phyloP scores from a whole-genome alignment of 2,329 filamentous ascomycete genomes.

The Colletotrichum cereale region DNA sequence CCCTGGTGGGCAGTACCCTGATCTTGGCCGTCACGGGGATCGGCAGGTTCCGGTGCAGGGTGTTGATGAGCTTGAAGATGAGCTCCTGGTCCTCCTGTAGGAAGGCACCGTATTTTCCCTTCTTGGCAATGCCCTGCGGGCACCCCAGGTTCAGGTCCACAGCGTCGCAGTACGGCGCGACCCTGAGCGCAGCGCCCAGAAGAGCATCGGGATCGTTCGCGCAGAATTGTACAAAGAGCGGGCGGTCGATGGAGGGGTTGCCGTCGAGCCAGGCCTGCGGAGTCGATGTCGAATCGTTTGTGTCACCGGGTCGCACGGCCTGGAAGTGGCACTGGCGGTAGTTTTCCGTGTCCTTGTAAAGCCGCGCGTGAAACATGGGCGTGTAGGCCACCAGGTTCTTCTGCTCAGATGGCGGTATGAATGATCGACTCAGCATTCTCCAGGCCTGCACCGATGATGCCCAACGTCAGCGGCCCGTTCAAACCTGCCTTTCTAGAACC shows the following conservation, averaged over 20 bases:
- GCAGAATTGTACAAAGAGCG: conserved; percentile 97
- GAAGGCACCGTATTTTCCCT: conserved; percentile 93
- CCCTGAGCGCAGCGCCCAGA: conserved; percentile 81
- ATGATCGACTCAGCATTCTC: conserved; percentile 96
- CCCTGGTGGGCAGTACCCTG: conserved; percentile 85
- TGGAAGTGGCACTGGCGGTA: conserved; percentile 89
- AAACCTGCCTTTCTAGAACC: conserved; percentile 16
- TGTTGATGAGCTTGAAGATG: conserved; percentile 85
- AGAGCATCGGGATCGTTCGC: conserved; percentile 87
- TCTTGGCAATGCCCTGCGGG: conserved; percentile 92
- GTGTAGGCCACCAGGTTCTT: conserved; percentile 85
- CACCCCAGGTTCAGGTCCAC: conserved; percentile 96
- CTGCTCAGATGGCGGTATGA: conserved; percentile 76
- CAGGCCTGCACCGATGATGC: conserved; percentile 74
- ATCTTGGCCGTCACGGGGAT: conserved; percentile 97
- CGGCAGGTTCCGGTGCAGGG: conserved; percentile 80
- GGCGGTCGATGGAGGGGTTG: conserved; percentile 85
- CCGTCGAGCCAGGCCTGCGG: conserved; percentile 79
- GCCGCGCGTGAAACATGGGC: conserved; percentile 94
- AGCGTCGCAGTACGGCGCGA: conserved; percentile 91
- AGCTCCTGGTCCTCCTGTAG: conserved; percentile 92
- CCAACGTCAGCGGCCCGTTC: background rate
- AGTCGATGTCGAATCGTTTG: conserved; percentile 38
- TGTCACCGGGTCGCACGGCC: conserved; percentile 59
- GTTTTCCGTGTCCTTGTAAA: conserved; percentile 81